phyloP scores from a whole-genome alignment of 495 filamentous ascomycete species.

The Aspergillus incahuasiensis region DNA sequence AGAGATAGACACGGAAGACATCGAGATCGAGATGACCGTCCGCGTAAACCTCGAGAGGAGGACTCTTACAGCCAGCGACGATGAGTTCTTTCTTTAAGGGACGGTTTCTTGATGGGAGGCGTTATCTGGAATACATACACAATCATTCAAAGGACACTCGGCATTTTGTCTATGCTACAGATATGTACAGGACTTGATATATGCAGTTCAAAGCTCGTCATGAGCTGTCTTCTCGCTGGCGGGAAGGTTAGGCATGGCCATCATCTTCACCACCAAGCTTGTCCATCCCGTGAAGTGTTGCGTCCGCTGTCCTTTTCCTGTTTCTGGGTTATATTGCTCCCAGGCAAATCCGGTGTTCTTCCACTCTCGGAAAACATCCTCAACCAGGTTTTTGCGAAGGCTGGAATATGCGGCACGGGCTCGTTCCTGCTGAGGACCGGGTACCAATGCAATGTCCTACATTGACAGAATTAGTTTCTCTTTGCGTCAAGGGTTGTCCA shows the following conservation, averaged over 20 bases:
- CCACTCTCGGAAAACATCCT: conserved; percentile 87
- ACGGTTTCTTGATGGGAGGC: conserved; percentile 9
- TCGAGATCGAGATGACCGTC: conserved; percentile 26
- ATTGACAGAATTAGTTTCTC: conserved; percentile 13
- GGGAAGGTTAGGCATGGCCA: conserved; percentile 72
- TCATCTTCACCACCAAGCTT: conserved; percentile 93
- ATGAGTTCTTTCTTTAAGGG: conserved; percentile 12
- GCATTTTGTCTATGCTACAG: conserved; percentile 6
- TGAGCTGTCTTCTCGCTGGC: conserved; percentile 24
- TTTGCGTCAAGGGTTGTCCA: not conserved
- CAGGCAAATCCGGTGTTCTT: conserved; percentile 91
- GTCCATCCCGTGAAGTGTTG: conserved; percentile 99
- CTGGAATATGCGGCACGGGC: conserved; percentile 70
- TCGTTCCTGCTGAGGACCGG: conserved; percentile 63
- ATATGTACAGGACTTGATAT: conserved; percentile 22
- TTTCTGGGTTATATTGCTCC: conserved; percentile 98
- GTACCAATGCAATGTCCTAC: conserved; percentile 40
- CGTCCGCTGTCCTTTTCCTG: conserved; percentile 84
- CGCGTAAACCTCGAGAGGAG: conserved; percentile 23
- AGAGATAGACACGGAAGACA: conserved; percentile 22
- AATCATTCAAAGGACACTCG: conserved; percentile 8
- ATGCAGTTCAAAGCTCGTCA: conserved; percentile 37
- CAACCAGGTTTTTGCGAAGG: conserved; percentile 78
- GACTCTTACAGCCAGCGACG: conserved; percentile 23
- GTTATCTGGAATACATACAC: conserved; percentile 9